Evolutionary conservation across 1,284 basidiomycete species (phyloP).

Genomic region (Pulveroboletus sp.): DNA sequence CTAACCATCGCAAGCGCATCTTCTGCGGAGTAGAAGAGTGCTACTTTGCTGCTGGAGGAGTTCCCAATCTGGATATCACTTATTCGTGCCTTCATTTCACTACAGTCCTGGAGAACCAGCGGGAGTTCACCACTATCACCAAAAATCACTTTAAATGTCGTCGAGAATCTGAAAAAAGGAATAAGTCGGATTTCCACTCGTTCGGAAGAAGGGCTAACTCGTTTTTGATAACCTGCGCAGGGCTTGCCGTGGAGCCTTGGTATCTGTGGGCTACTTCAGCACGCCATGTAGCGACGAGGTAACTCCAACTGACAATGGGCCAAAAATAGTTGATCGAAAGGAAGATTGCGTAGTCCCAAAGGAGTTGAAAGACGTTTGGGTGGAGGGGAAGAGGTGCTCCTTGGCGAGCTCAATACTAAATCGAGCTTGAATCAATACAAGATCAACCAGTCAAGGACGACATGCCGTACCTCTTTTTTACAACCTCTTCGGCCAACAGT

Average conservation of each 20-base stretch:
- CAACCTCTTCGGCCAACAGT: slow-evolving; percentile 11
- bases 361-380: slow-evolving; percentile 14
- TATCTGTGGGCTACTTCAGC: slow-evolving; percentile 24
- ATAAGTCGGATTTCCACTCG: slow-evolving; percentile 3
- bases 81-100: slow-evolving; percentile 27
- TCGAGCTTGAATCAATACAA: slow-evolving; percentile 4
- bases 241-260: slow-evolving; percentile 18
- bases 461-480: slow-evolving; percentile 26
- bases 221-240: slow-evolving; percentile 1
- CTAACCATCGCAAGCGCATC: slow-evolving; percentile 44
- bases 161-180: slow-evolving; percentile 14
- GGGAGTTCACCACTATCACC: slow-evolving; percentile 31
- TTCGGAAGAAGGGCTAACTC: slow-evolving; percentile 20
- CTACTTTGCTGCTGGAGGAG: slow-evolving; percentile 41
- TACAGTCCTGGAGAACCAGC: slow-evolving; percentile 38
- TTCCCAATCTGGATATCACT: slow-evolving; percentile 36
- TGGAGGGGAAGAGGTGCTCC: slow-evolving; percentile 44
- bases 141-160: slow-evolving; percentile 31
- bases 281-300: not conserved
- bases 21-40: slow-evolving; percentile 49
- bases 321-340: slow-evolving; percentile 49
- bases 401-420: slow-evolving; percentile 40
- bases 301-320: slow-evolving; percentile 44
- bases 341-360: slow-evolving; percentile 22
- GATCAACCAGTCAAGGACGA: not conserved